Evolutionary conservation across 495 filamentous ascomycete species (phyloP), one percentile per base, ranked within the genome.

Genomic region (Lasiosphaeria miniovina): DNA sequence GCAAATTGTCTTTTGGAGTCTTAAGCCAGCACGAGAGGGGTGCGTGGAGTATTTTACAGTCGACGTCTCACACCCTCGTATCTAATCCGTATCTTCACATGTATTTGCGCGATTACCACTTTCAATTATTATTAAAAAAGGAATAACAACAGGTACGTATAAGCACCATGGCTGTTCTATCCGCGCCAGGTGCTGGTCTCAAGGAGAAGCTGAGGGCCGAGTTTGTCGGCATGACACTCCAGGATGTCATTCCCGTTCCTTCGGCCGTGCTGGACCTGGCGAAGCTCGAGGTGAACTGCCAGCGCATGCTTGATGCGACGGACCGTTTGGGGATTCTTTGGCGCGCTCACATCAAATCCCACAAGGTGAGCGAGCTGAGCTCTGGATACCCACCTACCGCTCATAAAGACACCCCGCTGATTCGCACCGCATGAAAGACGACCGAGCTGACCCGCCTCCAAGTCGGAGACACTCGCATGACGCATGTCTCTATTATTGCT

Each of bases 311-410:
- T 12, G 74, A 85, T 52, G 84, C 88, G 0, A 79, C 82, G 4
- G 66, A 79, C 49, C 62, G 68, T 38, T 76, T 93, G 4, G 78
- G 77, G 1, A 76, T 93, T 31, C 82, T 80, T 32, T 95, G 92
- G 75, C 76, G 91, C 56, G 85, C 89, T 6, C 91, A 96, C 71
- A 85, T 94, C 56, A 96, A 96, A 66, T 90, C 90, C 31, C 91
- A 96, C 68, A 96, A 96, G 74, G 90, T 88, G 68, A 51, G 67
- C 55, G 24, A 24, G 24, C 24, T 2, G 24, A 24, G 24, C 24
- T 24, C 2, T 24, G 24, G 24, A 24, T 2, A 24, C 24, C 24
- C 24, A 24, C 24, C 24, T 24, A 24, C 24, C 41, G 34, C 17
- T n/a, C 24, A 33, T 51, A 17, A 36, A 49, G 11, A 53, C 9